Base-by-base conservation (phyloP, 371 early-diverging fungal genomes). In the Haplosporangium sp. region DNA sequence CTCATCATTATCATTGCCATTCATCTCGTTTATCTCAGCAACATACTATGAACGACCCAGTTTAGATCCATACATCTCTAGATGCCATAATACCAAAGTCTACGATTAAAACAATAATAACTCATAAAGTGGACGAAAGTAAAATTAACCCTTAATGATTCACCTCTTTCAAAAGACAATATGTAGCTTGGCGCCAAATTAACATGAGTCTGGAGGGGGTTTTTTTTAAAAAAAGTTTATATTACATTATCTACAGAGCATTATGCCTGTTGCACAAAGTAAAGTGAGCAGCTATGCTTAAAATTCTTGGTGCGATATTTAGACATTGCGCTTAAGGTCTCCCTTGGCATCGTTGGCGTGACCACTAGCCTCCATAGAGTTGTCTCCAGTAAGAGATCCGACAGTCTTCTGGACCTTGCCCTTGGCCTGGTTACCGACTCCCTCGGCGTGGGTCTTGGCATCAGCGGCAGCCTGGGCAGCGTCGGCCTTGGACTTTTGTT, bases 341-440 rank as follows among this genome's bases (percentile, higher is more conserved):
- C 88, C 88, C 35, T 70, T 48, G 35, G 62, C 68, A 39, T 75
- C 76, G 68, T 85, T 85, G 44, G 85, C 65, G 20, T 82, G 66
- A 8, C 86, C 88, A 47, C 84, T 75, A 17, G 84, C 76, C 65
- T 87, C 67, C 72, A 84, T 58, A 17, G 70, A 60, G 15, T 77
- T 72, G 40, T 88, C 78, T 6, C 83, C 85, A 3, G 84, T 60
- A 20, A 77, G 57, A 20, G 73, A 61, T 13, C 89, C 87, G 17
- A 85, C 72, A 8, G 66, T 72, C 55, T 89, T 83, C 72, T 87
- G 85, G 38, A 82, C 73, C 19, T 67, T 64, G 42, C 89, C 89
- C 37, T 67, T 65, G 45, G 69, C 64, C 63, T 82, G 81, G 64
- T 87, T 77, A 19, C 62, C 66, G 19, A 64, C 20, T 5, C 82